Evolutionary conservation across 2,329 filamentous ascomycete genomes (phyloP).

Genomic region (Aspergillus eucalypticola): DNA sequence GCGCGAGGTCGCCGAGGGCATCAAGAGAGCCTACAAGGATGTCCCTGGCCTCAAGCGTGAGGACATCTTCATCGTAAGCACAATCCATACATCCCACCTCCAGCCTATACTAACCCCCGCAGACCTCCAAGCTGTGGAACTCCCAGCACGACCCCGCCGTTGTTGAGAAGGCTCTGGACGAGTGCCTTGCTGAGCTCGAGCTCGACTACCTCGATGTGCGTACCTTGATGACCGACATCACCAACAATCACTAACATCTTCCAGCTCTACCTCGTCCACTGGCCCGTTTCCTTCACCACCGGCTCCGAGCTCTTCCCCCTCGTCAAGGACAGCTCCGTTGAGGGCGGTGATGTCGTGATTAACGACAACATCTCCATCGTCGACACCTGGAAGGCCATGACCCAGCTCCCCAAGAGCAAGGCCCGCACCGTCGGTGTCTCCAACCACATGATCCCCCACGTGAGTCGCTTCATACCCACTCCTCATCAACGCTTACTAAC

Average conservation of each 20-base stretch:
- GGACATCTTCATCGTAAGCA: constrained; percentile 41
- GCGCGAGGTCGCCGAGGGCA: constrained; percentile 36
- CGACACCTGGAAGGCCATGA: constrained; percentile 51
- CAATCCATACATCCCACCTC: too few species aligned
- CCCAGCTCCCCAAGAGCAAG: constrained; percentile 45
- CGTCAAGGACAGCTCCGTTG: constrained; percentile 36
- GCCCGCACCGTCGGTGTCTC: constrained; percentile 45
- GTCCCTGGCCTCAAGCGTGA: constrained; percentile 44
- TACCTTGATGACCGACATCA: constrained; percentile 25
- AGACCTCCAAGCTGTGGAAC: constrained; percentile 65
- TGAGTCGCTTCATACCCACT: constrained; percentile 17
- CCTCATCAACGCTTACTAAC: neutral
- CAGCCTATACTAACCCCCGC: constrained; percentile 5
- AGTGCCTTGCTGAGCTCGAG: constrained; percentile 53
- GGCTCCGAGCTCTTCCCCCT: constrained; percentile 50
- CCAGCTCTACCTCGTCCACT: constrained; percentile 48
- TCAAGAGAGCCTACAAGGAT: constrained; percentile 39
- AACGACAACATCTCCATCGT: constrained; percentile 45
- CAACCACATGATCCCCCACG: constrained; percentile 43
- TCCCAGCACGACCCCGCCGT: constrained; percentile 50
- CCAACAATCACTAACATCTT: too few species aligned
- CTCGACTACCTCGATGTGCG: constrained; percentile 58
- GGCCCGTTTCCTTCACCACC: constrained; percentile 45
- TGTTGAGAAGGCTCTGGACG: constrained; percentile 53
- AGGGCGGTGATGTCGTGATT: constrained; percentile 45